These are phyloP conservation scores for Boletus hoseneyae DNA, from an alignment of 1,284 basidiomycete species.

Conservation along the genomic window DNA sequence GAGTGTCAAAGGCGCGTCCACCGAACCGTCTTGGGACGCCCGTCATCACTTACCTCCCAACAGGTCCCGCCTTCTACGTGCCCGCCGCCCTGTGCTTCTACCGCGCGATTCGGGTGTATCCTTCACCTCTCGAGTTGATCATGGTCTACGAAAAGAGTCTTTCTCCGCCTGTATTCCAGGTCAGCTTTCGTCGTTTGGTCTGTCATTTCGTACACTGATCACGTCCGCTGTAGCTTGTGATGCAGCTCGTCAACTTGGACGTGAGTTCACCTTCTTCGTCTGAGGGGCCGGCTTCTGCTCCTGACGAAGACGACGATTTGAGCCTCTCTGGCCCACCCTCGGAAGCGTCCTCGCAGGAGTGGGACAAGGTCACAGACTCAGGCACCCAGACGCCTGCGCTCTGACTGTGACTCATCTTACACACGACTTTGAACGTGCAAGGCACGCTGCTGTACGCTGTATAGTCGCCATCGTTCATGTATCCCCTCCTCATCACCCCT, in stretches of 20 bases:
- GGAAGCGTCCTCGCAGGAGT: constrained; percentile 80
- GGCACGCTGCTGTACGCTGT: constrained; percentile 32
- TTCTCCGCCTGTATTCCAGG: constrained; percentile 83
- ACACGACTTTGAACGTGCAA: constrained; percentile 31
- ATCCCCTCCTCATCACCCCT: constrained; percentile 19
- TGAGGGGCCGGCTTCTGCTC: constrained; percentile 30
- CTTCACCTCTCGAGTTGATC: constrained; percentile 87
- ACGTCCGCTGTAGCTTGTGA: constrained; percentile 56
- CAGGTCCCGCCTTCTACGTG: constrained; percentile 76
- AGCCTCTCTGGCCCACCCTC: constrained; percentile 71
- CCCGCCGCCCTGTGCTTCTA: constrained; percentile 89
- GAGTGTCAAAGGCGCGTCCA: constrained; percentile 63
- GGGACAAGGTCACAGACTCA: constrained; percentile 78
- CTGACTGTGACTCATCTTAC: constrained; percentile 31
- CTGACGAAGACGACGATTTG: constrained; percentile 46
- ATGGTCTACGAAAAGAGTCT: constrained; percentile 93
- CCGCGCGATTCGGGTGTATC: constrained; percentile 92
- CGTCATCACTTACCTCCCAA: constrained; percentile 2
- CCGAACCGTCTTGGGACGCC: not conserved
- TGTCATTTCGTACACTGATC: constrained; percentile 1
- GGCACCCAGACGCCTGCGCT: constrained; percentile 50
- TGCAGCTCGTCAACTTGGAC: constrained; percentile 86
- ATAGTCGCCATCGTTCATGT: constrained; percentile 30
- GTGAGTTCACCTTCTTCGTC: constrained; percentile 66
- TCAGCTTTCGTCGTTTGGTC: constrained; percentile 30